These are phyloP conservation scores for Geosmithia flava DNA, from an alignment of 2,329 filamentous ascomycete species.

Conservation along the genomic window DNA sequence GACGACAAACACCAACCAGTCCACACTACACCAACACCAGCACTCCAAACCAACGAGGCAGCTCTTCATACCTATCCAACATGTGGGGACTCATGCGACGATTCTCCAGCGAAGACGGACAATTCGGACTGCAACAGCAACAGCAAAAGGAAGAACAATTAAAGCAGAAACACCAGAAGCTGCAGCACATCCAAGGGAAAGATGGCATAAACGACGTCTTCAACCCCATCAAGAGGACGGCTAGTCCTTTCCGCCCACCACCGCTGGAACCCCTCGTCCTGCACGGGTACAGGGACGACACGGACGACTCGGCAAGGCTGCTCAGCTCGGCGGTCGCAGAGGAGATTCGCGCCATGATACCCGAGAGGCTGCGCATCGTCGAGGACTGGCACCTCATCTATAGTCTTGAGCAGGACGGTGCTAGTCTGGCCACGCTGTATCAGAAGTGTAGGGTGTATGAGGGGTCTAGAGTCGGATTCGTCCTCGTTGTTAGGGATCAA, in stretches of 20 bases:
- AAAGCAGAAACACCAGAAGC: not conserved
- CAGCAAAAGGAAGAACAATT: slow-evolving; percentile 1
- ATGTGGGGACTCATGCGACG: slow-evolving; percentile 55
- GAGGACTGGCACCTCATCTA: slow-evolving; percentile 83
- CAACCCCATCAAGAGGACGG: slow-evolving; percentile 36
- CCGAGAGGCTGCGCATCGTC: slow-evolving; percentile 72
- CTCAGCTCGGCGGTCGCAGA: slow-evolving; percentile 68
- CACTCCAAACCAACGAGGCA: not conserved
- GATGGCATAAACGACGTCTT: slow-evolving; percentile 48
- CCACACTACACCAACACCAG: not conserved
- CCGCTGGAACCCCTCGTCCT: slow-evolving; percentile 74
- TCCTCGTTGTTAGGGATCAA: slow-evolving; percentile 74
- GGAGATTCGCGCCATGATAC: slow-evolving; percentile 82
- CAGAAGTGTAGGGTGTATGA: slow-evolving; percentile 58
- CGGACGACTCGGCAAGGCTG: slow-evolving; percentile 47
- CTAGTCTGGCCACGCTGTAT: slow-evolving; percentile 78
- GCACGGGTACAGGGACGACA: slow-evolving; percentile 50
- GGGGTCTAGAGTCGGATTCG: slow-evolving; percentile 68
- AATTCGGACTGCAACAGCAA: slow-evolving; percentile 13
- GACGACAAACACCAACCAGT: not conserved
- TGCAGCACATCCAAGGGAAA: slow-evolving; percentile 8
- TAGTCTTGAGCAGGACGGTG: slow-evolving; percentile 84
- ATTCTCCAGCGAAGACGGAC: slow-evolving; percentile 38
- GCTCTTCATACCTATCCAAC: slow-evolving; percentile 12
- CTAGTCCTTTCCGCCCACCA: slow-evolving; percentile 75